Evolutionary conservation across 345 rosid genomes (phyloP), one percentile per base, ranked within the genome.

Genomic region (Gossypium stocksii): DNA sequence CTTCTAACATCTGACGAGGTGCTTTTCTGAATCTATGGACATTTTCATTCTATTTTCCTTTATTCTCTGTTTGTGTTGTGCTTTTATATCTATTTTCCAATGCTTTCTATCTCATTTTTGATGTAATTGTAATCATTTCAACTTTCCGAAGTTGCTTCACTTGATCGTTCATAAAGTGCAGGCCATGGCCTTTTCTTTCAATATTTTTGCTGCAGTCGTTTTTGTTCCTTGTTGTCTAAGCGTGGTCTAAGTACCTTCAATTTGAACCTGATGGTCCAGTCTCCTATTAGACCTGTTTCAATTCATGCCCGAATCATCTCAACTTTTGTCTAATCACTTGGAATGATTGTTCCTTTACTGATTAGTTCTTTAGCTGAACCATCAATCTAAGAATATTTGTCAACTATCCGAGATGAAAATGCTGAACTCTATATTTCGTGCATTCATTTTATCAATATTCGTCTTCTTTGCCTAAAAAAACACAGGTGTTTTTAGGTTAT

Each of bases 1-100:
- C 94, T 95, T 74, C 85, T 95, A 53, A 95, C 99, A 66, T 83
- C 93, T 52, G 99, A 95, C 13, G 56, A 66, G 71, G 76, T 73
- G 41, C 34, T 25, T 46, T 59, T 58, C 23, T 9, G 53, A 71
- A 12, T 60, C 49, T 23, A 9, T 8, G 53, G 25, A 13, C 38
- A 2, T 44, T 23, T 72, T 45, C 16, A 5, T 60, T 3, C 41
- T n/a, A 4, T 9, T 72, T 57, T 72, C 2, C 61, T 46, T 46
- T 34, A 16, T 63, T 63, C 12, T 14, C 41, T 67, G 41, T 9
- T 60, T 60, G 57, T 73, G 15, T 20, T 46, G 10, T 59, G 41
- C 14, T 54, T 71, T 17, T 27, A 4, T 73, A 48, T 48, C 41
- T 48, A 7, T 60, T 46, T 34, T 48, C 27, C 53, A 1, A 9